Base-by-base conservation (phyloP, 192 early-diverging fungal genomes). In the Pilaira anomala region DNA sequence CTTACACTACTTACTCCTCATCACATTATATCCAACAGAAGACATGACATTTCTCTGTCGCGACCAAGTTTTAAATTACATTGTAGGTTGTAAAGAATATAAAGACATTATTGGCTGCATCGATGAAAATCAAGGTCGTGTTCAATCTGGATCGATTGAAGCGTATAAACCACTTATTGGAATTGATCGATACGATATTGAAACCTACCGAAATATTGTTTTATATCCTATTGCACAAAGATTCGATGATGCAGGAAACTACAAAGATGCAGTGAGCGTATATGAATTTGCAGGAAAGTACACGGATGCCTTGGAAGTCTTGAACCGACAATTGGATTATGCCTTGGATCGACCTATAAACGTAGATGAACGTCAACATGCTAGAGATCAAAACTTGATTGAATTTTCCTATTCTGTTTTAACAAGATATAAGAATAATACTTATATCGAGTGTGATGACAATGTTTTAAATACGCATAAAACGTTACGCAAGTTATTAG, bases 251-350 rank as follows among this genome's bases (percentile, higher is more conserved):
- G 81, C 87, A 51, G 90, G 90, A 1, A 77, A 80, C 3, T 78
- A 91, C 26, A 77, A 76, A n/a, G 91, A 95, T 64, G 86, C 91
- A 2, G 80, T 94, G 24, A 68, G 83, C 60, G 71, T 95, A 46
- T 92, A 85, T 64, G 83, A 93, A 68, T 26, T 50, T 14, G 12
- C 18, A 2, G 51, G 66, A 63, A 60, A 71, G 24, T 77, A 70
- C 41, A 59, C 71, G 8, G 39, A 24, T 9, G 58, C 58, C 0
- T 52, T 74, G 7, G 14, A 48, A 26, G 40, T 70, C 1, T 51
- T 74, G 29, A 67, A 63, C 28, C 30, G 50, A 14, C 69, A 75
- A 42, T 44, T 77, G 6, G 66, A 41, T 14, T 56, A 64, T 39
- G 58, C 65, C 4, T 46, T 72, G 11, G 33, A 28, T 11, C 36